Conservation (phyloP, 768 basidiomycete species). For the Thelephora ganbajun region DNA sequence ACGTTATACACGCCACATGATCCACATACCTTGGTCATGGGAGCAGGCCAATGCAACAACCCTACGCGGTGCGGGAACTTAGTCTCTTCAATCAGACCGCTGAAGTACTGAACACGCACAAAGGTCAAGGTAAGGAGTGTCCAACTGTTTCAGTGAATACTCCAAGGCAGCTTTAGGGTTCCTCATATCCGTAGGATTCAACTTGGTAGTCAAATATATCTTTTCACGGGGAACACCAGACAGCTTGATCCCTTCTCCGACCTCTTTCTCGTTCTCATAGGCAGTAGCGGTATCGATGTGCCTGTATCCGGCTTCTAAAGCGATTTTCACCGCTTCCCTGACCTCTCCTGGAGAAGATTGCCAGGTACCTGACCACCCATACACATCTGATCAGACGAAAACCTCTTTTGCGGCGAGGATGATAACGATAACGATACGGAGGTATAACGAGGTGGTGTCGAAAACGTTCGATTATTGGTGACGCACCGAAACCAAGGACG, state of each 20-base stretch:
- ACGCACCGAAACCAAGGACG: constrained; percentile 49
- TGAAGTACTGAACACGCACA: constrained; percentile 28
- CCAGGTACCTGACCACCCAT: constrained; percentile 49
- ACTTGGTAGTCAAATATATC: constrained; percentile 74
- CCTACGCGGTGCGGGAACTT: constrained; percentile 20
- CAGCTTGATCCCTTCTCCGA: constrained; percentile 65
- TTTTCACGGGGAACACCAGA: constrained; percentile 59
- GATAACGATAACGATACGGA: neutral
- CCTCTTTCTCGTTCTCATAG: constrained; percentile 67
- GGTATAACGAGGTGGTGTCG: neutral
- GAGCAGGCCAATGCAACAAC: constrained; percentile 78
- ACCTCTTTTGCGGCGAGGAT: too few relatives aligned
- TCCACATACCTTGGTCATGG: constrained; percentile 30
- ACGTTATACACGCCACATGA: neutral
- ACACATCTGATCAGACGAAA: too few relatives aligned
- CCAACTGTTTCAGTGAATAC: constrained; percentile 51
- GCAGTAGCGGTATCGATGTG: constrained; percentile 60
- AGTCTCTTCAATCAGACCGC: neutral
- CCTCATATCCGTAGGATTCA: constrained; percentile 49
- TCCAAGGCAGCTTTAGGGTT: constrained; percentile 41
- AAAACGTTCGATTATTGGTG: neutral
- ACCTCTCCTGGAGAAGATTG: constrained; percentile 59
- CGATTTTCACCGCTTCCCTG: constrained; percentile 58
- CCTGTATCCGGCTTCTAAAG: constrained; percentile 62
- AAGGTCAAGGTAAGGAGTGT: constrained; percentile 67